Evolutionary conservation across 306 rosid species (phyloP), one percentile per base, ranked within the genome.

Genomic region (Alnus glutinosa): DNA sequence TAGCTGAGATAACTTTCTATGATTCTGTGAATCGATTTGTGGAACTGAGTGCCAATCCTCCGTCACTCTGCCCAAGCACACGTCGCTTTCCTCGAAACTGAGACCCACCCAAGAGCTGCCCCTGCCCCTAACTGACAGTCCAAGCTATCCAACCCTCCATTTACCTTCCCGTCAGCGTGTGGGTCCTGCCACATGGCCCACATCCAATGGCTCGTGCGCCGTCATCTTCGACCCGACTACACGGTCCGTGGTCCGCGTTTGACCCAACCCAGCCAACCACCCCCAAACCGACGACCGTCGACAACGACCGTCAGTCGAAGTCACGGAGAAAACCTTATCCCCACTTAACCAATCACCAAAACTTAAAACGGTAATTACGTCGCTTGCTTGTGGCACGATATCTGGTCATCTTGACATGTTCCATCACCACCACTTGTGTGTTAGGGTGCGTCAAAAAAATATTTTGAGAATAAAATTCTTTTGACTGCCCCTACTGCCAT

Each of bases 181-280:
- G 75, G 75, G 75, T 18, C 85, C 75, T 62, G 62, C 28, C 28
- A 23, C 28, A 23, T 23, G 28, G 28, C 23, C 9, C 18, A 9
- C 23, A 30, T 15, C 39, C 11, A 39, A 16, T 51, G 64, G 0
- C 34, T 70, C 47, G n/a, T 42, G 54, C 70, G 75, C 86, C 80
- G 59, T 79, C 80, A 67, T 30, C 67, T 61, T 79, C 49, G 14
- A 83, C 80, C 83, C 58, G n/a, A 44, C 10, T 69, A 11, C 70
- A 9, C 14, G 23, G 80, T 75, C 46, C 7, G 8, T 1, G 1
- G 42, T 66, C 58, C 19, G 1, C 44, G 9, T 9, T 80, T 67
- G 77, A 49, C 77, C 80, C 66, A 36, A 14, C 50, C 77, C 30
- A 46, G 55, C 39, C 64, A 28, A 50, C 28, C 48, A 59, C 46